phyloP scores from a whole-genome alignment of 1,139 yeast species.

The Kodamaea alishanica region DNA sequence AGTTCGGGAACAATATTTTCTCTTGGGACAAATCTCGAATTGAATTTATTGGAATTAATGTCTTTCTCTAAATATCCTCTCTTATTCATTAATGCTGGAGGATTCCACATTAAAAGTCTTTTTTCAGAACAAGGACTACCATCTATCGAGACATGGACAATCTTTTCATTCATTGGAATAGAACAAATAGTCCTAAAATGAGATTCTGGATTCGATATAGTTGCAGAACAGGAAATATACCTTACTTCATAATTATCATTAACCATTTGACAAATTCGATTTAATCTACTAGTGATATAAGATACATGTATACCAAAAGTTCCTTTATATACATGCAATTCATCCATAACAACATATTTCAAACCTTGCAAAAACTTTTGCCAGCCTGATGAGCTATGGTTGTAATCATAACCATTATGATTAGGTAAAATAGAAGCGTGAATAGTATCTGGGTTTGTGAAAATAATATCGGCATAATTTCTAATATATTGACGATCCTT shows the following conservation, averaged over 20 bases:
- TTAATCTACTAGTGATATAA: conserved; percentile 71
- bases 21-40: conserved; percentile 39
- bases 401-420: conserved; percentile 34
- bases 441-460: conserved; percentile 92
- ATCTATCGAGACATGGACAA: conserved; percentile 61
- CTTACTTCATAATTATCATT: conserved; percentile 31
- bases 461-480: conserved; percentile 67
- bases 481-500: conserved; percentile 52
- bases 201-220: conserved; percentile 65
- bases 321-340: conserved; percentile 85
- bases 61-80: conserved; percentile 30
- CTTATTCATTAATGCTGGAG: conserved; percentile 61
- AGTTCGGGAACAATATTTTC: conserved; percentile 73
- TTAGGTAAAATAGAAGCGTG: conserved; percentile 83
- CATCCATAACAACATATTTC: conserved; percentile 80
- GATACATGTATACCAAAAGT: conserved; percentile 92
- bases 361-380: conserved; percentile 58
- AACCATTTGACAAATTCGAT: conserved; percentile 48
- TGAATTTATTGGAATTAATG: conserved; percentile 1
- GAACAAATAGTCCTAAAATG: conserved; percentile 79
- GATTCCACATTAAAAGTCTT: conserved; percentile 77
- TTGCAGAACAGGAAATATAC: conserved; percentile 91
- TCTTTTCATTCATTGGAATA: conserved; percentile 36
- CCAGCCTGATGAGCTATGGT: conserved; percentile 48
- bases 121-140: conserved; percentile 88